Base-by-base conservation (phyloP, 164 flowering plant genomes). In the Tetrastigma voinierianum region DNA sequence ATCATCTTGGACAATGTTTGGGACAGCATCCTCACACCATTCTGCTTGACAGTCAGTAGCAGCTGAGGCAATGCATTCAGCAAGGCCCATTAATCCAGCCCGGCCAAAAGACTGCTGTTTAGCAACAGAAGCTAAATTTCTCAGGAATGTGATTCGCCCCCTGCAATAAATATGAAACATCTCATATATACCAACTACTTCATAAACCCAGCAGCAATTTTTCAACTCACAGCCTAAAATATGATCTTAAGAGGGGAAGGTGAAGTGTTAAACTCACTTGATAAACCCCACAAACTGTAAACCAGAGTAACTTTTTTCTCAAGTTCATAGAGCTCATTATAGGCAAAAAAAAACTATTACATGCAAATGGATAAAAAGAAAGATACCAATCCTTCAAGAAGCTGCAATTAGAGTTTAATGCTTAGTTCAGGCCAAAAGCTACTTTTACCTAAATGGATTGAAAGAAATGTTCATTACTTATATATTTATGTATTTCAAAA, bases 41-140 rank as follows among this genome's bases (percentile, higher is more conserved):
- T 75, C 68, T 55, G 45, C 49, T 67, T 73, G 76, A 65, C 32
- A 56, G 13, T 46, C 58, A 46, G 20, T 48, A 68, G 88, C 86
- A 63, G 85, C 76, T 32, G 95, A 82, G 70, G 87, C 79, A 78
- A 96, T 80, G 74, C 98, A 92, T 74, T 74, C 84, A 59, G 89
- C 83, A 74, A 96, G 84, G 57, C 93, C 72, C 96, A 96, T 87
- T n/a, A n/a, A 75, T 66, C 99, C 99, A 77, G 84, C 85, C 76
- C 99, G 84, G 63, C 98, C n/a, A n/a, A 92, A 90, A 61, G 98
- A 81, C 40, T 83, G 80, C 61, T 72, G 72, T 62, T 83, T 90
- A 44, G 85, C 80, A 59, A 79, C 48, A 49, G 93, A 84, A 61
- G 97, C 85, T 51, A 92, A 69, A 54, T 78, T 79, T 74, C 58